These are phyloP conservation scores for Alternaria panax DNA, from an alignment of 2,329 filamentous ascomycete species.

Conservation along the genomic window DNA sequence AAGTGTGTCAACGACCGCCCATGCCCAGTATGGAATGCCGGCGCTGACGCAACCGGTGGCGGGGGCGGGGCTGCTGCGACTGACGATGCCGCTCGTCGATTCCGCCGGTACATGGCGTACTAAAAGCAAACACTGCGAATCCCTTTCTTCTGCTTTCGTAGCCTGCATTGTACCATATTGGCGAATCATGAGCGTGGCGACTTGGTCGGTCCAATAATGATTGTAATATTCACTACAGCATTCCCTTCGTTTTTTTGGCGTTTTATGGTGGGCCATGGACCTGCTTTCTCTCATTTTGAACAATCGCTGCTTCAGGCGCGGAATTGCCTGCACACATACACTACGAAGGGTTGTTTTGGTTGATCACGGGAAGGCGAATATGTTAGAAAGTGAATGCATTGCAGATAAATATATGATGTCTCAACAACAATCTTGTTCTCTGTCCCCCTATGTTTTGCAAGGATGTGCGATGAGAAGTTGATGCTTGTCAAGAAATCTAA, in stretches of 20 bases:
- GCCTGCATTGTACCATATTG: slow-evolving; percentile 50
- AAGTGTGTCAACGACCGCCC: slow-evolving; percentile 42
- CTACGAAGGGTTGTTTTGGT: slow-evolving; percentile 43
- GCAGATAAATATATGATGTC: slow-evolving; percentile 42
- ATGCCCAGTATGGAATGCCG: slow-evolving; percentile 30
- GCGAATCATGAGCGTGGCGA: slow-evolving; percentile 45
- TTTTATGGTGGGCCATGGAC: slow-evolving; percentile 34
- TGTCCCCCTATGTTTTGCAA: not conserved
- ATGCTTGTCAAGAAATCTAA: not conserved
- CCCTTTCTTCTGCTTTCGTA: slow-evolving; percentile 25
- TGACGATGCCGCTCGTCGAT: slow-evolving; percentile 31
- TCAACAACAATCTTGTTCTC: slow-evolving; percentile 2
- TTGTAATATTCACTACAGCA: slow-evolving; percentile 48
- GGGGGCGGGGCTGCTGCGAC: slow-evolving; percentile 24
- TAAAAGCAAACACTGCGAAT: slow-evolving; percentile 29
- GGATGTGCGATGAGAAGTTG: not conserved
- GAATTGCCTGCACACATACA: slow-evolving; percentile 48
- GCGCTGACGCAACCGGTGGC: slow-evolving; percentile 10
- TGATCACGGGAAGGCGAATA: slow-evolving; percentile 42
- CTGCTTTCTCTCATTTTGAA: slow-evolving; percentile 38
- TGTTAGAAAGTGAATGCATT: slow-evolving; percentile 50
- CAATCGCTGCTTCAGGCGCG: slow-evolving; percentile 30
- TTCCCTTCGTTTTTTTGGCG: slow-evolving; percentile 42
- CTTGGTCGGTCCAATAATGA: slow-evolving; percentile 46
- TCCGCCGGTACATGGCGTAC: slow-evolving; percentile 45